These are phyloP conservation scores for Secale cereale DNA, from an alignment of 176 grass and related monocot genomes.

Conservation along the genomic window DNA sequence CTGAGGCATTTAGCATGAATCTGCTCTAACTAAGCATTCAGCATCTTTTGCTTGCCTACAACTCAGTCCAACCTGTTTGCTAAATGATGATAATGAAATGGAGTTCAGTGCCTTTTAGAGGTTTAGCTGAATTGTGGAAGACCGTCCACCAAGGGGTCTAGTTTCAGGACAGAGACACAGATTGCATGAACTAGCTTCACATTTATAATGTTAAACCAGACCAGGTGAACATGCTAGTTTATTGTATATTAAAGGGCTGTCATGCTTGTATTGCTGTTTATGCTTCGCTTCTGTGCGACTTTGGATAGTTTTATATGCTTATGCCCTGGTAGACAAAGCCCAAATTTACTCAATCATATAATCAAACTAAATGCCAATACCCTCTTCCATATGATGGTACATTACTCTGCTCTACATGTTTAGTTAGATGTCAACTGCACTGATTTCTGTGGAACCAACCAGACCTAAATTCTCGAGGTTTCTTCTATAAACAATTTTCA, in stretches of 20 bases:
- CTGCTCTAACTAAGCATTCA: not conserved
- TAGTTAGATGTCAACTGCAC: not conserved
- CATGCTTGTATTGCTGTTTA: not conserved
- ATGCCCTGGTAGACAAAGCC: not conserved
- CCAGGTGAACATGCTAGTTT: not conserved
- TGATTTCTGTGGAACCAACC: not conserved
- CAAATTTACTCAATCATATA: not conserved
- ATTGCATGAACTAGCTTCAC: not conserved
- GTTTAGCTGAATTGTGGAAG: constrained; percentile 6
- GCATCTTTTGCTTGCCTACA: not conserved
- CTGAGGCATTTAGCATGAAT: not conserved
- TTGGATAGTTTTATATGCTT: constrained; percentile 13
- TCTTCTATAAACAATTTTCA: constrained; percentile 4
- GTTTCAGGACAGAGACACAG: not conserved
- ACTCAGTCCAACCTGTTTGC: not conserved
- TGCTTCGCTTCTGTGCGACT: not conserved
- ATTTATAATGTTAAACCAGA: not conserved
- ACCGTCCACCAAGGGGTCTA: not conserved
- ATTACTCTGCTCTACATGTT: not conserved
- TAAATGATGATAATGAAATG: not conserved
- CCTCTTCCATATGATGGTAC: not conserved
- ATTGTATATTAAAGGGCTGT: not conserved
- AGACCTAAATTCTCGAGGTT: not conserved
- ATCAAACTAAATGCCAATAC: constrained; percentile 2
- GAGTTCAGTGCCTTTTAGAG: constrained; percentile 2